Conservation (phyloP, 2,329 filamentous ascomycete species). For the Proliferodiscus dingleyae region DNA sequence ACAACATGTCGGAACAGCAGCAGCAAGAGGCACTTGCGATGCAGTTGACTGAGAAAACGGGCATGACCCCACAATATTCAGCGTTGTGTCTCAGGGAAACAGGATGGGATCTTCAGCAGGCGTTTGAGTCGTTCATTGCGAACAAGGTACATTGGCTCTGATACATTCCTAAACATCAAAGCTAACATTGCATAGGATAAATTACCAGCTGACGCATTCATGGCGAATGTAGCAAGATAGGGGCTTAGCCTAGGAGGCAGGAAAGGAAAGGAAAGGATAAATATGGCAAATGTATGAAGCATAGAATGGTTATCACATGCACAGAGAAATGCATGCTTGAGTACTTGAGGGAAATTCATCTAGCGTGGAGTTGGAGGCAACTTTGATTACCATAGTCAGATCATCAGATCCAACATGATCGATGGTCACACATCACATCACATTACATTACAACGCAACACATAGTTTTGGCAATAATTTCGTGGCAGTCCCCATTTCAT, state of each 20-base stretch:
- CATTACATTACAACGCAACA: not conserved
- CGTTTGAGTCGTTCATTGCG: slow-evolving; percentile 68
- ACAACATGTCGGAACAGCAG: slow-evolving; percentile 25
- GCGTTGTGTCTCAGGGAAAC: slow-evolving; percentile 76
- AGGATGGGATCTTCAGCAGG: slow-evolving; percentile 74
- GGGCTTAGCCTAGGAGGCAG: not conserved
- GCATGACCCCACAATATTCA: slow-evolving; percentile 75
- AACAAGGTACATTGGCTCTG: slow-evolving; percentile 58
- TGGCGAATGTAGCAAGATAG: slow-evolving; percentile 11
- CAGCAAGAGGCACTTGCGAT: slow-evolving; percentile 64
- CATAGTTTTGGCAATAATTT: not conserved
- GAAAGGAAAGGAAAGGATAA: not conserved
- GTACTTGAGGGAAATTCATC: not conserved
- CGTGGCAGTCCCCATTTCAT: not conserved
- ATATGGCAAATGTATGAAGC: not conserved
- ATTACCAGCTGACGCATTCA: slow-evolving; percentile 47
- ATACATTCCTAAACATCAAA: not conserved
- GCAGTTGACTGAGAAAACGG: slow-evolving; percentile 71
- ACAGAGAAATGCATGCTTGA: not conserved
- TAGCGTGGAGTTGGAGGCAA: slow-evolving; percentile 3
- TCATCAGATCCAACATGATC: no score
- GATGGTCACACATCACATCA: slow-evolving; percentile 4
- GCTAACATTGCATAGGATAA: slow-evolving; percentile 33
- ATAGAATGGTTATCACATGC: slow-evolving; percentile 1
- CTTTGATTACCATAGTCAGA: not conserved